Conservation (phyloP, 768 basidiomycete genomes). For the Trametes elegans region DNA sequence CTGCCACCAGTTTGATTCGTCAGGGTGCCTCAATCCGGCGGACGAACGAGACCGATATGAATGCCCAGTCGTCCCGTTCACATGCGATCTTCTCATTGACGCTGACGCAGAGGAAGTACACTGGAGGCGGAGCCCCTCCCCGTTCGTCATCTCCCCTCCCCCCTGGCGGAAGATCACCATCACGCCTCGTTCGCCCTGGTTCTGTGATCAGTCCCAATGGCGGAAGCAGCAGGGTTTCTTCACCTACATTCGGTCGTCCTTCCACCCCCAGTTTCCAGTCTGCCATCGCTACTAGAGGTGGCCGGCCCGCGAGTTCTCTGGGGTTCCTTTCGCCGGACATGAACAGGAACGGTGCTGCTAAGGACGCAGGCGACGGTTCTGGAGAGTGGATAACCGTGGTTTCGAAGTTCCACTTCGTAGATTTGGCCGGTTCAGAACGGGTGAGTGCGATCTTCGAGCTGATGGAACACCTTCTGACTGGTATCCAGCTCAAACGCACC, state of each 20-base stretch:
- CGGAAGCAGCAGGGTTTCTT: constrained; percentile 54
- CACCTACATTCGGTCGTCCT: constrained; percentile 77
- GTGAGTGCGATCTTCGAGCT: constrained; percentile 42
- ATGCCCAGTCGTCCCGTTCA: constrained; percentile 94
- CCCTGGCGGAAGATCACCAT: constrained; percentile 69
- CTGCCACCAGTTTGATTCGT: constrained; percentile 65
- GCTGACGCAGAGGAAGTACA: constrained; percentile 84
- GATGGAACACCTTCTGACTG: constrained; percentile 17
- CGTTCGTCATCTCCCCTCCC: constrained; percentile 79
- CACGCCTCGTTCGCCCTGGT: constrained; percentile 79
- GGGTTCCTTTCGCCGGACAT: constrained; percentile 62
- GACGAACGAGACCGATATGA: constrained; percentile 98
- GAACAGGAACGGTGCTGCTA: constrained; percentile 18
- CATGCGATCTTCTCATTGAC: constrained; percentile 99
- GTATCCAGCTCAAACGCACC: constrained; percentile 82
- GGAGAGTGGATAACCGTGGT: constrained; percentile 83
- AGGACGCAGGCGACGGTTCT: constrained; percentile 46
- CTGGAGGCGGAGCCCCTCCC: constrained; percentile 66
- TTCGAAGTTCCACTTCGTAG: constrained; percentile 98
- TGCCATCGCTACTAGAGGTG: constrained; percentile 63
- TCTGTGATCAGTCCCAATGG: constrained; percentile 56
- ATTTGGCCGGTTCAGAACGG: constrained; percentile 94
- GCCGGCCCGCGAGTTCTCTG: constrained; percentile 80
- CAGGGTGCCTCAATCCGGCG: constrained; percentile 88
- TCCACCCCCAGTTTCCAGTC: constrained; percentile 75